Evolutionary conservation across 805 yeast genomes (phyloP), one percentile per base, ranked within the genome.

Genomic region (Myxozyma vanderwaltii): DNA sequence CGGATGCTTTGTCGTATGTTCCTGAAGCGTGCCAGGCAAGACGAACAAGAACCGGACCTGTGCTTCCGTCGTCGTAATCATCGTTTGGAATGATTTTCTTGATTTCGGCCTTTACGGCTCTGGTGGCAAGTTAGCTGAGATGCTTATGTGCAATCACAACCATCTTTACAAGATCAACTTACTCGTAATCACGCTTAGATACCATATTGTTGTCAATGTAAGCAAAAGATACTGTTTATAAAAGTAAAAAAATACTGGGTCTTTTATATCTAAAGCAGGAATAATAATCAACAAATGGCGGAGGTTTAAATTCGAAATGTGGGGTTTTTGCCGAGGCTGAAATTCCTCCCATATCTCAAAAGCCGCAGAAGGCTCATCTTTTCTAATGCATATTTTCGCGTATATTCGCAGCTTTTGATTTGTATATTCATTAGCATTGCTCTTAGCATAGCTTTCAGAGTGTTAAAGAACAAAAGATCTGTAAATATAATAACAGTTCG

Each of bases 21-120:
- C 95, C 96, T 56, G 89, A 81, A 33, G 86, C 82, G 71, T 89
- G 96, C 96, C 96, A 89, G 24, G 96, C 87, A 52, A 88, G 78
- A 67, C 96, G 82, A 19, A 89, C 84, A 40, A 89, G 75, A 13
- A 86, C 83, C 6, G 96, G 96, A 0, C 91, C 86, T 21, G 85
- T 82, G 2, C 86, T 81, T 4, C 88, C 88, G 69, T 84, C 86
- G 67, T 84, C 88, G 69, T 78, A 81, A 43, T 75, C 84, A 54
- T 77, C 80, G 19, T 79, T 52, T 68, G 23, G 77, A 70, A 55
- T 67, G 64, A 19, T 64, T 15, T 69, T 68, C 48, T 63, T 66
- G 26, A 81, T 79, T 5, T 74, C 80, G 38, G 70, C 70, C 41
- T 70, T 70, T 5, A 79, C 74, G 1, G 69, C 61, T 13, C 65